Evolutionary conservation across 305 asterid species (phyloP), one percentile per base, ranked within the genome.

Genomic region (Solanum hybrid): DNA sequence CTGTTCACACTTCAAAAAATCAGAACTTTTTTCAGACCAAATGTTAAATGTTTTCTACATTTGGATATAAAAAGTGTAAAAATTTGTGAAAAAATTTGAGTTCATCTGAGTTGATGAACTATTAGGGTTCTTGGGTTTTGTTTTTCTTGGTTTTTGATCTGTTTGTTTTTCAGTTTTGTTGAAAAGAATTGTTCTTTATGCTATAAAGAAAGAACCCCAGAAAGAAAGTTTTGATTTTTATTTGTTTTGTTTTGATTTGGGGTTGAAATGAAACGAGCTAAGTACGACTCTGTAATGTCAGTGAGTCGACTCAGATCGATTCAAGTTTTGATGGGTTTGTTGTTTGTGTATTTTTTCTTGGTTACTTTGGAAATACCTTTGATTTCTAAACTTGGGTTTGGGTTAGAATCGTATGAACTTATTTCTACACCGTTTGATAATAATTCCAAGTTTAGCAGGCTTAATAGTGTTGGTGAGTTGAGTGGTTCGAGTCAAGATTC

Each of bases 251-350:
- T 24, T 24, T 24, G 9, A 24, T 71, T 69, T 71, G 77, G 85
- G 85, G 32, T 77, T 14, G 72, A 77, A 75, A 92, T 92, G 92
- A 96, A 93, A 92, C 92, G 96, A 90, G 92, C 93, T 73, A 96
- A 93, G 94, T 90, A 94, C 77, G 98, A 92, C 91, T 94, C 98
- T 82, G 91, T 95, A 90, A 91, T 94, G 88, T 93, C 97, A 89
- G 91, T 95, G 93, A 94, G 98, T 90, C 97, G 99, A 84, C 94
- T 91, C 91, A 94, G 98, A 92, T 96, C 96, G 94, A 95, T 97
- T 92, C 99, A 96, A 90, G 91, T 95, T 20, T 89, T 95, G 89
- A 88, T 94, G 92, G 92, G 94, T 27, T 89, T 96, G 88, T 91
- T 95, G 90, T 93, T 94, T 92, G 36, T 96, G 91, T 97, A 97